These are phyloP conservation scores for Luzula sylvatica DNA, from an alignment of 176 grass and related monocot genomes.

Conservation along the genomic window DNA sequence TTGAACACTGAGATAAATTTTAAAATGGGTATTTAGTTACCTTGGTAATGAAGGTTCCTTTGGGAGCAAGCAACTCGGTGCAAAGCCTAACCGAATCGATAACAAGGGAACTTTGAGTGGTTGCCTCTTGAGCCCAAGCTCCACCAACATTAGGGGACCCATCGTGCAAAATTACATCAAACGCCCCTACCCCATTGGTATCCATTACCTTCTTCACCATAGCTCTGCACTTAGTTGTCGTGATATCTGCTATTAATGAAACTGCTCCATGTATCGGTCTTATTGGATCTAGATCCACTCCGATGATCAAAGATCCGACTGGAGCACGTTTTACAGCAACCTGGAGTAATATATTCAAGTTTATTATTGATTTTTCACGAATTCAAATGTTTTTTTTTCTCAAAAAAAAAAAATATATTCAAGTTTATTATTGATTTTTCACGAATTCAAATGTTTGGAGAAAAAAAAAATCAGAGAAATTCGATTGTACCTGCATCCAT, in stretches of 20 bases:
- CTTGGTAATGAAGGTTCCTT: conserved; percentile 84
- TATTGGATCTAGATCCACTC: conserved; percentile 77
- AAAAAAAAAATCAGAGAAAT: too few species aligned
- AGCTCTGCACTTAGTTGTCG: conserved; percentile 74
- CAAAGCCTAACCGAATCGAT: conserved; percentile 66
- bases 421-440: too few species aligned
- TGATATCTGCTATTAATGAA: conserved; percentile 83
- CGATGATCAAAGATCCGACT: conserved; percentile 66
- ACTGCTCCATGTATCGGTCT: conserved; percentile 75
- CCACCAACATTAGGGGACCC: conserved; percentile 91
- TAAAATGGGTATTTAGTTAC: conserved; percentile 19
- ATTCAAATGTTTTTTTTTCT: too few species aligned
- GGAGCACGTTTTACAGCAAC: conserved; percentile 68
- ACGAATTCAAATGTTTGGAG: too few species aligned
- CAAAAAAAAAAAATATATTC: too few species aligned
- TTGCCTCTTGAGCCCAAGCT: conserved; percentile 86
- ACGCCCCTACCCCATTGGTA: conserved; percentile 43
- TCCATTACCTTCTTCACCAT: conserved; percentile 67
- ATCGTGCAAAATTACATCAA: conserved; percentile 85
- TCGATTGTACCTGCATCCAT: conserved; percentile 76
- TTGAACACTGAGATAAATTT: neutral
- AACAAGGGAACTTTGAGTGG: conserved; percentile 62
- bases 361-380: too few species aligned
- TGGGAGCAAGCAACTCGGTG: conserved; percentile 73
- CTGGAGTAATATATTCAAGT: too few species aligned